Evolutionary conservation across 2,329 filamentous ascomycete genomes (phyloP).

Genomic region (Fusarium odoratissimum): DNA sequence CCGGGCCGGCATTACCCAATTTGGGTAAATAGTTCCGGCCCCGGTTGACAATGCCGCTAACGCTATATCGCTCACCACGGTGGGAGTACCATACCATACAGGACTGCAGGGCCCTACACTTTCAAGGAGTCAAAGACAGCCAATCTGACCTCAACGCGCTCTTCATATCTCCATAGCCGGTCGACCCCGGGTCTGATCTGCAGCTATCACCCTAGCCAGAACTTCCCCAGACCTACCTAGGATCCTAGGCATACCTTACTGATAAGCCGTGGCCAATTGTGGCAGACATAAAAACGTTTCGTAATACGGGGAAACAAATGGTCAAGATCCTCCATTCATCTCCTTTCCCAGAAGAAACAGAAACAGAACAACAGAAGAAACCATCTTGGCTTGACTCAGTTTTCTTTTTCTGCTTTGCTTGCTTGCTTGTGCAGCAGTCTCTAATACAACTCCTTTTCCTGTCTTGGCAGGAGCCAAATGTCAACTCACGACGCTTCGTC

Average conservation of each 20-base stretch:
- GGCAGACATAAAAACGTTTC: not conserved
- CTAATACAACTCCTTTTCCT: not conserved
- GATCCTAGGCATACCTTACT: not conserved
- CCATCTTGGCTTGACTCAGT: not conserved
- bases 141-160: not conserved
- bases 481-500: not conserved
- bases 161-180: not conserved
- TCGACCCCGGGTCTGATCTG: constrained; percentile 8
- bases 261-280: constrained; percentile 4
- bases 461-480: not conserved
- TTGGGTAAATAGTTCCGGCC: not conserved
- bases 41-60: constrained; percentile 3
- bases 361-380: not conserved
- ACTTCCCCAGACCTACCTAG: not conserved
- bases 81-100: not conserved
- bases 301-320: not conserved
- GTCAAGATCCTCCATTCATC: not conserved
- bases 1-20: constrained; percentile 1
- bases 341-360: not conserved
- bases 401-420: not conserved
- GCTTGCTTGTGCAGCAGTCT: not conserved
- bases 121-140: not conserved
- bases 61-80: not conserved
- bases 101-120: not conserved
- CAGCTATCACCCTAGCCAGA: not conserved